Evolutionary conservation across 164 flowering plant species (phyloP), one percentile per base, ranked within the genome.

Genomic region (Akebia trifoliata): DNA sequence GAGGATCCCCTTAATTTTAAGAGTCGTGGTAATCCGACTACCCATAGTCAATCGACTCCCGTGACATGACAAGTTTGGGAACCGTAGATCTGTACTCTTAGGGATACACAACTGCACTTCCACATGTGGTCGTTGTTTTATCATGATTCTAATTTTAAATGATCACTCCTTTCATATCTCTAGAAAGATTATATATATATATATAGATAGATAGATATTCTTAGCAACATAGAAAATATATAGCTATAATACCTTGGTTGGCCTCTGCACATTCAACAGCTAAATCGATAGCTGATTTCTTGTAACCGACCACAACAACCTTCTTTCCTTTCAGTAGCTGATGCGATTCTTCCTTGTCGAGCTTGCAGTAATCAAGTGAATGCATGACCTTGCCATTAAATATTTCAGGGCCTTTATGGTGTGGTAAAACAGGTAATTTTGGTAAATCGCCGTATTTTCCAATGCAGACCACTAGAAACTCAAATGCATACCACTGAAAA

Each of bases 401-500:
- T 32, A 75, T 18, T 57, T 87, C 87, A 0, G 90, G 89, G 4
- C 97, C 95, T 77, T 80, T 81, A 11, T 77, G 65, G 20, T 20
- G 29, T 6, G 87, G 83, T 35, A 84, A 86, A 2, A 2, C 59
- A 2, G 97, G 99, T 40, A 79, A 57, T 39, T 53, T 75, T 1
- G 96, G 88, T 30, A 81, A 24, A 32, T 90, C 96, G 0, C 99
- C 97, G 15, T 87, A 87, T 54, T 86, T 93, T 8, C 97, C 99
- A 10, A 73, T 76, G 65, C 97, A 93, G 22, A 85, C 62, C 55
- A 84, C 86, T 15, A 93, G 57, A 51, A 77, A 83, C 72, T 90
- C 97, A 47, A 89, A 86, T 0, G 63, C 61, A 37, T 87, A 81
- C 84, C 91, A 78, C 97, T 92, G 78, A 20, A 42, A 42, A 50